Base-by-base conservation (phyloP, 2,329 filamentous ascomycete genomes). In the Aspergillus sclerotialis region DNA sequence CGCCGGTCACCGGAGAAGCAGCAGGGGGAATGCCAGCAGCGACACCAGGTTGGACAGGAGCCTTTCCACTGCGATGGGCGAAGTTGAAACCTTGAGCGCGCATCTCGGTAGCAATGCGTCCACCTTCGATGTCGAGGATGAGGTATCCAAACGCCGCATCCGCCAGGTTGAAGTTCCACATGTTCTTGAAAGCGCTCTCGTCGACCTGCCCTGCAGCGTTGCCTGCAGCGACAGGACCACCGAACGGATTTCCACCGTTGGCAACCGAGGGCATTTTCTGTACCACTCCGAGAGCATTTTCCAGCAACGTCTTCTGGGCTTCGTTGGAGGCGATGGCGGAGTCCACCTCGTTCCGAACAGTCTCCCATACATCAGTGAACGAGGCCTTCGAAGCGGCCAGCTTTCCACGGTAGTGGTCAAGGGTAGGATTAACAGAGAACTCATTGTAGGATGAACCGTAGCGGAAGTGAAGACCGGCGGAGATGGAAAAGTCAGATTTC, bases 401-500 rank as follows among this genome's bases (percentile, higher is more conserved):
- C 73, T 98, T 98, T 58, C 92, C 93, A 39, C 93, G 87, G 65
- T 98, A 98, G 66, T 98, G 92, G 53, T 98, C 92, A 36, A 98
- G 73, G 0, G 90, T 95, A 3, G 92, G 93, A 62, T 98, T 98
- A 56, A 98, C 92, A 45, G 89, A 95, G 67, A 98, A 98, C 62
- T 98, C 93, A 65, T 98, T 98, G 74, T 98, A 98, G 1, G 93
- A 98, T 63, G 90, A 96, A 45, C 93, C 92, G 50, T 98, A 98
- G 46, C 92, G 78, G 80, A 98, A 98, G 66, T 98, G 92, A 17
- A 98, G 80, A 52, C 92, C 92, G 32, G 92, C 92, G 8, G 92
- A 98, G 55, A 98, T 82, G 15, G 92, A 98, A 65, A 98, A 98
- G 60, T 98, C 92, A 21, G 92, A 89, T 68, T 98, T 98, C 34